Percentiles rank a stretch among this genome's conserved stretches.
phyloP scores from a whole-genome alignment of 176 grass and related monocot genomes.

The Oryza officinalis region DNA sequence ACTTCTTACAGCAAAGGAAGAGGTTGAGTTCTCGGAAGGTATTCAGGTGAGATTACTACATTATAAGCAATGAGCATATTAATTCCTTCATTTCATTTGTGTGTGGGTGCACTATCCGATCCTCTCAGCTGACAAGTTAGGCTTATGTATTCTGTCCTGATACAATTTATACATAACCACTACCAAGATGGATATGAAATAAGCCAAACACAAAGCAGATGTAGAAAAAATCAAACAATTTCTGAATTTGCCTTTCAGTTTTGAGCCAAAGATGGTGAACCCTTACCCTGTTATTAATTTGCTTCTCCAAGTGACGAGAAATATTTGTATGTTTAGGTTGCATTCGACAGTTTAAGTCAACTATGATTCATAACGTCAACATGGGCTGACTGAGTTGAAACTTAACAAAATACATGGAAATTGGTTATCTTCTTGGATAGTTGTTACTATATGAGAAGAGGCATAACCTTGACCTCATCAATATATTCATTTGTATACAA shows the following conservation, averaged over 20 bases:
- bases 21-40: conserved; percentile 62
- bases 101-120: background rate
- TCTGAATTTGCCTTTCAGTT: background rate
- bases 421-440: background rate
- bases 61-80: conserved; percentile 5
- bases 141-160: background rate
- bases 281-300: conserved; percentile 12
- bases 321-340: background rate
- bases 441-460: conserved; percentile 1
- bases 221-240: background rate
- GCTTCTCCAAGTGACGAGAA: background rate
- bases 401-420: background rate
- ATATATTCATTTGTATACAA: background rate
- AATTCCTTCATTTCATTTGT: background rate
- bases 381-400: background rate
- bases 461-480: background rate
- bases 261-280: background rate
- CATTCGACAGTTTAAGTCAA: background rate
- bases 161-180: background rate
- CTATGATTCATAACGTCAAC: background rate
- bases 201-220: background rate
- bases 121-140: conserved; percentile 2
- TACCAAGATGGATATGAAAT: too few species aligned
- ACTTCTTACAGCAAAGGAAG: conserved; percentile 68
- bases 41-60: conserved; percentile 53